Evolutionary conservation across 1,284 basidiomycete genomes (phyloP).

Genomic region (Paramarasmius palmivorus): DNA sequence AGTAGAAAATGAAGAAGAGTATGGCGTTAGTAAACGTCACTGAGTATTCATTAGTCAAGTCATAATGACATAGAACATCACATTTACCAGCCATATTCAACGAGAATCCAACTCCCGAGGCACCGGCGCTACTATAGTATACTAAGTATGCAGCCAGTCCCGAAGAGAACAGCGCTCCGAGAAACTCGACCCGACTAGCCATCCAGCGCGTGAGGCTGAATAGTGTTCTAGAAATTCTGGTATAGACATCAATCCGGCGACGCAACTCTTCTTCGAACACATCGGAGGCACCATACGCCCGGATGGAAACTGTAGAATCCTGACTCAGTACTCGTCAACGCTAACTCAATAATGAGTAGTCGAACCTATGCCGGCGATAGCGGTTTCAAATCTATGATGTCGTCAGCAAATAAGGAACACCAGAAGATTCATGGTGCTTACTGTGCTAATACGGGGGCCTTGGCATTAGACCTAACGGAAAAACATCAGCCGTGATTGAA

Average conservation of each 20-base stretch:
- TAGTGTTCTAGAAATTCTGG: constrained; percentile 44
- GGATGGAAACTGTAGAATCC: constrained; percentile 50
- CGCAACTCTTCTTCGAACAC: constrained; percentile 46
- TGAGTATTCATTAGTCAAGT: constrained; percentile 16
- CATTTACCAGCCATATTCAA: constrained; percentile 45
- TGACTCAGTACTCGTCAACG: not conserved
- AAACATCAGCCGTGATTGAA: not conserved
- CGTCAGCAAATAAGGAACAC: not conserved
- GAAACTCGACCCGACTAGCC: constrained; percentile 48
- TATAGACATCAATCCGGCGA: constrained; percentile 49
- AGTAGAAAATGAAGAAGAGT: constrained; percentile 50
- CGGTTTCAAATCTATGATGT: constrained; percentile 53
- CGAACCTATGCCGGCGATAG: constrained; percentile 65
- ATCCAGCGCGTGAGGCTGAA: constrained; percentile 65
- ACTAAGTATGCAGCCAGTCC: constrained; percentile 55
- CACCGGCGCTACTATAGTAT: constrained; percentile 39
- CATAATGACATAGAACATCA: not conserved
- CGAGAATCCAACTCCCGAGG: constrained; percentile 54
- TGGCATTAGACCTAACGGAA: constrained; percentile 57
- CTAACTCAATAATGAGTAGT: constrained; percentile 8
- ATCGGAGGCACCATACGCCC: constrained; percentile 56
- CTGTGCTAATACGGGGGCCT: constrained; percentile 55
- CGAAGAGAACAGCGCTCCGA: constrained; percentile 55
- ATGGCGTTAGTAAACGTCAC: constrained; percentile 58
- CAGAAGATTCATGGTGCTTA: constrained; percentile 21